Base-by-base conservation (phyloP, 208 protist genomes). In the Angomonas deanei region DNA sequence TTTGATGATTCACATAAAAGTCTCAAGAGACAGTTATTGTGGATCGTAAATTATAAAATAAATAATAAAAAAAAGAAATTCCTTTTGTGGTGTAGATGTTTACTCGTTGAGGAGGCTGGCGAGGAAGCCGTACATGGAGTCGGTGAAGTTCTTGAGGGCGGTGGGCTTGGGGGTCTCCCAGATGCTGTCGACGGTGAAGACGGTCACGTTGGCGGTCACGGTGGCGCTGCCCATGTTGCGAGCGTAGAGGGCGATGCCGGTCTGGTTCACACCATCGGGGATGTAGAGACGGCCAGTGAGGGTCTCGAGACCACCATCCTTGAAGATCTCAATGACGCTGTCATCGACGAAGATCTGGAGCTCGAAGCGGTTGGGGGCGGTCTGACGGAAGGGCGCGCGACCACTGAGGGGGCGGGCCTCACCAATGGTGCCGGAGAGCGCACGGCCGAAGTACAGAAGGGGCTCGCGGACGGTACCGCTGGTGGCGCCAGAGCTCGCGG, bases 381-480 rank as follows among this genome's bases (percentile, higher is more conserved):
- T 63, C 46, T 58, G 31, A 17, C 61, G 55, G 31, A 82, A 38
- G 33, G 72, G 64, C 24, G 76, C 66, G 19, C 76, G 76, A 19
- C 76, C 76, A 42, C 64, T 61, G 46, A 75, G 60, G 17, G 65
- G 48, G 38, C 54, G 17, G n/a, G 1, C 63, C 49, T 53, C 47
- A 46, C 76, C 76, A 2, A 78, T 64, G 3, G 76, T 76, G 34
- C 67, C 60, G 31, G 76, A 82, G 26, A 28, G 26, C 17, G 27
- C 60, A 57, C 76, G 76, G 46, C 53, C 64, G 24, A 82, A 56
- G 38, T 68, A 60, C 4, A 82, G 67, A 50, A 55, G 49, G 11
- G 71, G 72, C 31, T 75, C 50, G 38, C 72, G 71, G 52, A 72
- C 76, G 17, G 62, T 64, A 49, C 72, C 72, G 53, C 71, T 78